Evolutionary conservation across 257 asterid genomes (phyloP).

Genomic region (Nicotiana knightiana): DNA sequence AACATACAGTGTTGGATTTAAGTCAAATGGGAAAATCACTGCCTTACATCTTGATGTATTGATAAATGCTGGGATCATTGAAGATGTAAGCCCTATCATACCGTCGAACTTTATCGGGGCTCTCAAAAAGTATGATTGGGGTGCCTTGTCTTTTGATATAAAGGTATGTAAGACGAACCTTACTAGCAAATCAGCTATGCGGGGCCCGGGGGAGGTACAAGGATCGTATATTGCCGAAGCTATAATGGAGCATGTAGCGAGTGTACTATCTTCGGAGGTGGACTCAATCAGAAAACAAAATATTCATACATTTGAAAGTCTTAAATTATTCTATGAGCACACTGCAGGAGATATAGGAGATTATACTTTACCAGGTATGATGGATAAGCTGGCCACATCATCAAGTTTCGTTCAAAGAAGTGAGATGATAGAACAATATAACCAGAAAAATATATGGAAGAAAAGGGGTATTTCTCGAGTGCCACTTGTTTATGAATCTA

Average conservation of each 20-base stretch:
- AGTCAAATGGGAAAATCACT: constrained; percentile 62
- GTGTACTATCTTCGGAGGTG: constrained; percentile 39
- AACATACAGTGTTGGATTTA: constrained; percentile 62
- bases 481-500: constrained; percentile 43
- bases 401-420: constrained; percentile 36
- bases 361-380: constrained; percentile 46
- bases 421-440: constrained; percentile 34
- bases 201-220: constrained; percentile 79
- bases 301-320: constrained; percentile 56
- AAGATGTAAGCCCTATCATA: constrained; percentile 52
- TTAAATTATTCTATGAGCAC: constrained; percentile 33
- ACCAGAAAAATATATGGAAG: constrained; percentile 34
- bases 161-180: constrained; percentile 72
- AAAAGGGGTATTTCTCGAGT: constrained; percentile 76
- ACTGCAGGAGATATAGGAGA: constrained; percentile 35
- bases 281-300: constrained; percentile 44
- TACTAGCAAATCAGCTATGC: constrained; percentile 62
- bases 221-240: constrained; percentile 71
- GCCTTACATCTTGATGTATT: constrained; percentile 64
- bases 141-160: constrained; percentile 57
- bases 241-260: constrained; percentile 57
- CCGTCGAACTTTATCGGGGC: constrained; percentile 35
- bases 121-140: constrained; percentile 67
- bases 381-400: constrained; percentile 44
- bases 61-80: constrained; percentile 51